phyloP scores from a whole-genome alignment of 768 basidiomycete species.

The Suillus decipiens region DNA sequence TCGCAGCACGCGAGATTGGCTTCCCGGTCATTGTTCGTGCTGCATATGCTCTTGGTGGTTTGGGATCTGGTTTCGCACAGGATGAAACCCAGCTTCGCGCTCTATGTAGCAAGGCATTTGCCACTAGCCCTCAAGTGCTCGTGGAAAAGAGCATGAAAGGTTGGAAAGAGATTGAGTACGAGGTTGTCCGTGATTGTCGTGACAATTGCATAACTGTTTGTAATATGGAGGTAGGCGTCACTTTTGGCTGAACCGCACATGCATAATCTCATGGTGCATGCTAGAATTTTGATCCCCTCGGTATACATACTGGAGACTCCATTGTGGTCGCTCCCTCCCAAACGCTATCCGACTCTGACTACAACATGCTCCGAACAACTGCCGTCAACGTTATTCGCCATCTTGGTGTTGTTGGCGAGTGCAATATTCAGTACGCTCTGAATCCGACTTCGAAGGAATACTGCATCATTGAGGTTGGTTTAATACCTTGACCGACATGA shows the following conservation, averaged over 20 bases:
- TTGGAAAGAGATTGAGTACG: slow-evolving; percentile 99
- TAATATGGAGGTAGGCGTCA: slow-evolving; percentile 94
- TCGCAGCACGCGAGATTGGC: slow-evolving; percentile 82
- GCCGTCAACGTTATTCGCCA: slow-evolving; percentile 99
- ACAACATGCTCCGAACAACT: slow-evolving; percentile 98
- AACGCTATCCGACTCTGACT: slow-evolving; percentile 97
- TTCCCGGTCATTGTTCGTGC: slow-evolving; percentile 97
- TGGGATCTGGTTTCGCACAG: slow-evolving; percentile 97
- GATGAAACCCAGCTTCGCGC: slow-evolving; percentile 86
- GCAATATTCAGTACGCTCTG: slow-evolving; percentile 98
- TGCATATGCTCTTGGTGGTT: slow-evolving; percentile 93
- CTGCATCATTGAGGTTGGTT: slow-evolving; percentile 91
- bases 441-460: slow-evolving; percentile 95
- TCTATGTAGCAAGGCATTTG: slow-evolving; percentile 92
- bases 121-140: slow-evolving; percentile 96
- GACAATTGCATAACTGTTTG: slow-evolving; percentile 99
- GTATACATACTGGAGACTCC: slow-evolving; percentile 98
- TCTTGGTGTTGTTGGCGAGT: slow-evolving; percentile 95
- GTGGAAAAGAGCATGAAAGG: slow-evolving; percentile 99
- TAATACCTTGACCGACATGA: slow-evolving; percentile 1
- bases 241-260: background rate
- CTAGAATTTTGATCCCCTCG: slow-evolving; percentile 98
- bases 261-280: slow-evolving; percentile 4
- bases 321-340: slow-evolving; percentile 98
- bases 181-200: slow-evolving; percentile 95